Evolutionary conservation across 1,284 basidiomycete genomes (phyloP).

Genomic region (Dichomitus squalens): DNA sequence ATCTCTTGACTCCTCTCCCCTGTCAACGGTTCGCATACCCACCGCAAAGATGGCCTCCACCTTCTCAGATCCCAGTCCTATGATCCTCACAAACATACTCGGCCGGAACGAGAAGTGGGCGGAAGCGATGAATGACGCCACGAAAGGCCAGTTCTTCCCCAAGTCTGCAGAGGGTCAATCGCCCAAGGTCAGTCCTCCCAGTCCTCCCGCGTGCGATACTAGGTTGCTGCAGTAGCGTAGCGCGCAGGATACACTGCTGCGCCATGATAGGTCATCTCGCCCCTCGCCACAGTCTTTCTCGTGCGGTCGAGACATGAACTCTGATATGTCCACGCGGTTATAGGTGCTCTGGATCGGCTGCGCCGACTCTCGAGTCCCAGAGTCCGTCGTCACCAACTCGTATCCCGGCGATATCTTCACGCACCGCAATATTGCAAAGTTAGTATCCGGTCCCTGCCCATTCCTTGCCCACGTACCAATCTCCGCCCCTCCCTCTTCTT

Average conservation of each 20-base stretch:
- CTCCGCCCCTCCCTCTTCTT: neutral
- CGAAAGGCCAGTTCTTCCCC: slow-evolving; percentile 55
- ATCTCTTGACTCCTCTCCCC: neutral
- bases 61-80: neutral
- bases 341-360: slow-evolving; percentile 78
- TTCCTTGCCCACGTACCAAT: neutral
- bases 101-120: neutral
- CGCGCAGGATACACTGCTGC: neutral
- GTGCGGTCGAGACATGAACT: neutral
- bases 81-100: slow-evolving; percentile 1
- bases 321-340: slow-evolving; percentile 1
- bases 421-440: slow-evolving; percentile 70
- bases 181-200: slow-evolving; percentile 63
- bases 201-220: neutral
- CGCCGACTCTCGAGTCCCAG: slow-evolving; percentile 69
- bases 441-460: slow-evolving; percentile 34
- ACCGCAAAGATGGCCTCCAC: neutral
- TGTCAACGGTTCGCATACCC: neutral
- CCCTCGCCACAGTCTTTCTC: neutral
- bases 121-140: neutral
- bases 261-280: neutral
- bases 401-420: slow-evolving; percentile 73
- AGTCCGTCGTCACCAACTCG: slow-evolving; percentile 53
- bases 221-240: neutral
- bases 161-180: slow-evolving; percentile 65